These are phyloP conservation scores for Gillenia trifoliata DNA, from an alignment of 306 rosid species.

Conservation along the genomic window DNA sequence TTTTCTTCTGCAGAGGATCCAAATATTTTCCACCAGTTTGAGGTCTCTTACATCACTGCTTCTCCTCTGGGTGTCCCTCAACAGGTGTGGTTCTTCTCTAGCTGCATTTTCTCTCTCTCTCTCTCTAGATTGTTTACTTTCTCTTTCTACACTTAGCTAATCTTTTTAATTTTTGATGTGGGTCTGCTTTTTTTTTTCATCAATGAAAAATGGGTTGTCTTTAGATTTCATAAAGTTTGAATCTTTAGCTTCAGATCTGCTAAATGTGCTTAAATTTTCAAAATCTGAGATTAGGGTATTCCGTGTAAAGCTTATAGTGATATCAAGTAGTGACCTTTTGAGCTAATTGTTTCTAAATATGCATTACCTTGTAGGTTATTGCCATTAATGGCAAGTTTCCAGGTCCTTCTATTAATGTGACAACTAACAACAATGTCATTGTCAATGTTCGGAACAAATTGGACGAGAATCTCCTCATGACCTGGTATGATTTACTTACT, in stretches of 20 bases:
- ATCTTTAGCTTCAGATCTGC: constrained; percentile 41
- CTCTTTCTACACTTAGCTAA: neutral
- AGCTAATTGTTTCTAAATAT: constrained; percentile 15
- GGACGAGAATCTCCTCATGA: constrained; percentile 80
- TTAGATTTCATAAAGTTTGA: constrained; percentile 24
- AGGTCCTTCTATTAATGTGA: constrained; percentile 77
- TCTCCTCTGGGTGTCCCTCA: constrained; percentile 50
- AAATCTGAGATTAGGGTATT: constrained; percentile 9
- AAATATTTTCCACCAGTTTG: constrained; percentile 30
- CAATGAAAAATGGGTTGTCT: constrained; percentile 21
- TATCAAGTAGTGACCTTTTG: constrained; percentile 2
- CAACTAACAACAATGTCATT: constrained; percentile 81
- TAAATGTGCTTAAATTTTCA: constrained; percentile 3
- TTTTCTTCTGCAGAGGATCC: constrained; percentile 45
- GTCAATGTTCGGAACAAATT: constrained; percentile 85
- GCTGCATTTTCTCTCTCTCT: neutral
- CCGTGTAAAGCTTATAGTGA: constrained; percentile 2
- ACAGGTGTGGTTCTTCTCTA: constrained; percentile 22
- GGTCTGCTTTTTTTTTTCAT: constrained; percentile 4
- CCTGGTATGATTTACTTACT: constrained; percentile 48
- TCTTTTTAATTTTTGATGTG: neutral
- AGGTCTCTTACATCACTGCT: constrained; percentile 50
- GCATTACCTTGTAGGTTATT: constrained; percentile 64
- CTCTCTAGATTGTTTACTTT: neutral
- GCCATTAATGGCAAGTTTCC: constrained; percentile 80